Evolutionary conservation across 805 yeast species (phyloP).

Genomic region (Brettanomyces anomalus): DNA sequence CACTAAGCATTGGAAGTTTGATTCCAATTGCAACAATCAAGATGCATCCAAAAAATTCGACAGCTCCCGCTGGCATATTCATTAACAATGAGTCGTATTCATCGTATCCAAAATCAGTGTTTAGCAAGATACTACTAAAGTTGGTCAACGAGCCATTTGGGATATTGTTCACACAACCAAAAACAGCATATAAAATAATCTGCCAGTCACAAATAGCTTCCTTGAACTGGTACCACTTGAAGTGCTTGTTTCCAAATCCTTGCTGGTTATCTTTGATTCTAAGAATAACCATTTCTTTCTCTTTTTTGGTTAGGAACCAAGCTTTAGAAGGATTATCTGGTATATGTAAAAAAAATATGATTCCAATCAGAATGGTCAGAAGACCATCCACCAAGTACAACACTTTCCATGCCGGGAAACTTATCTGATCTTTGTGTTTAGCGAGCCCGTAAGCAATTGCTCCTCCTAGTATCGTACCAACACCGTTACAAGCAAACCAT

Average conservation of each 20-base stretch:
- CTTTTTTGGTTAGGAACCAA: conserved; percentile 38
- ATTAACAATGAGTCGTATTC: conserved; percentile 11
- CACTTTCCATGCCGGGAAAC: conserved; percentile 48
- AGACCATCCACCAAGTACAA: conserved; percentile 52
- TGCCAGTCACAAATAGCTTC: conserved; percentile 46
- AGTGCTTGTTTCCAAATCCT: conserved; percentile 47
- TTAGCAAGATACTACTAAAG: conserved; percentile 31
- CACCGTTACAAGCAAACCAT: conserved; percentile 32
- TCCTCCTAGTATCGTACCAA: conserved; percentile 39
- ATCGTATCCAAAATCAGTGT: conserved; percentile 25
- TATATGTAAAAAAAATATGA: conserved; percentile 27
- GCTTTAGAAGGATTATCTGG: conserved; percentile 48
- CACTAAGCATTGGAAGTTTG: conserved; percentile 8
- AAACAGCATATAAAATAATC: conserved; percentile 39
- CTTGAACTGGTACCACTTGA: conserved; percentile 44
- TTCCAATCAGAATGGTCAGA: conserved; percentile 44
- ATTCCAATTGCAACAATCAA: conserved; percentile 8
- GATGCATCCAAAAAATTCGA: conserved; percentile 29
- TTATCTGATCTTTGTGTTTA: conserved; percentile 17
- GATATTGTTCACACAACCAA: conserved; percentile 34
- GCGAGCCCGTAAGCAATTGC: conserved; percentile 40
- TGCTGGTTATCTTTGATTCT: conserved; percentile 51
- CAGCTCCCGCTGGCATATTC: conserved; percentile 28
- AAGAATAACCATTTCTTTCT: conserved; percentile 39
- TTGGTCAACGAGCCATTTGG: conserved; percentile 53